These are phyloP conservation scores for Sporothrix dimorphospora DNA, from an alignment of 2,329 filamentous ascomycete species.

Conservation along the genomic window DNA sequence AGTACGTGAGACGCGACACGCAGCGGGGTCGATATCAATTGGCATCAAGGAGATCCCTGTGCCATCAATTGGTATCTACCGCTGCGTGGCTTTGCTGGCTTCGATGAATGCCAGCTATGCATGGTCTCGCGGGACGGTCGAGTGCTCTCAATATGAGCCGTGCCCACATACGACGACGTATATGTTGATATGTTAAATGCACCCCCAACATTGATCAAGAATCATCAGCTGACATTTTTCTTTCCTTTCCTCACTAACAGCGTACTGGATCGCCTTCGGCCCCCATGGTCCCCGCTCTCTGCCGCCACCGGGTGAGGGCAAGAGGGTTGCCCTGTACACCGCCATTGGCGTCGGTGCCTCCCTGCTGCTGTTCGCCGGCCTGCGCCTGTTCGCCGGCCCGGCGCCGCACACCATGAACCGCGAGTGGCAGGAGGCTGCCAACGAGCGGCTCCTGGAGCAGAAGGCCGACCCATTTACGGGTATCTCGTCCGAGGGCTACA, in stretches of 20 bases:
- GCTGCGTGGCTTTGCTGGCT: neutral
- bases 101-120: neutral
- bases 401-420: conserved; percentile 87
- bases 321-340: conserved; percentile 77
- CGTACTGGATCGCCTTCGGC: conserved; percentile 98
- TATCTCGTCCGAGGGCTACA: conserved; percentile 77
- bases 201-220: neutral
- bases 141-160: neutral
- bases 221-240: neutral
- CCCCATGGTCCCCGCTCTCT: conserved; percentile 89
- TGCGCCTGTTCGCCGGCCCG: conserved; percentile 72
- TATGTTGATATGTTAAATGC: neutral
- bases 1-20: neutral
- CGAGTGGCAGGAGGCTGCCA: conserved; percentile 94
- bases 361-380: conserved; percentile 69
- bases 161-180: neutral
- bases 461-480: conserved; percentile 85
- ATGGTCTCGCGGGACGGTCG: neutral
- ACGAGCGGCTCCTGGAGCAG: conserved; percentile 90
- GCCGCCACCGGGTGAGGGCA: conserved; percentile 80
- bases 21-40: conserved; percentile 5
- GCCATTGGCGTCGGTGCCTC: conserved; percentile 67
- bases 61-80: neutral
- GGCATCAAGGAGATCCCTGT: neutral
- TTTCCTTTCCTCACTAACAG: conserved; percentile 52